Conservation (phyloP, 257 asterid genomes). For the Nicotiana paniculata region DNA sequence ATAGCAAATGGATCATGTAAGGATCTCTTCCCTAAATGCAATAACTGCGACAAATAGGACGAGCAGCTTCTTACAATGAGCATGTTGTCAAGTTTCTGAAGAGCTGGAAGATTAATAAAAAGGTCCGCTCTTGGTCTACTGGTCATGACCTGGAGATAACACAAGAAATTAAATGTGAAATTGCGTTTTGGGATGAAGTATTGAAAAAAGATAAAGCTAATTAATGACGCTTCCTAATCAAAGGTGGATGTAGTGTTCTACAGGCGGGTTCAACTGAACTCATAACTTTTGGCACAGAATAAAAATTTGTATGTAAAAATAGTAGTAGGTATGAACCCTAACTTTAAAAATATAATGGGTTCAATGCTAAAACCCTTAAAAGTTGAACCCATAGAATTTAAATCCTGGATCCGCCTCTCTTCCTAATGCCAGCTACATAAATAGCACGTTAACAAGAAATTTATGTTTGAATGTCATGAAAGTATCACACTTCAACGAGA, state of each 20-base stretch:
- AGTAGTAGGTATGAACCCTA: too few relatives aligned
- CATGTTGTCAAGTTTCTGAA: slow-evolving; percentile 84
- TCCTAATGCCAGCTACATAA: neutral
- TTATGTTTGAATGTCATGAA: neutral
- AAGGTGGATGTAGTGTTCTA: too few relatives aligned
- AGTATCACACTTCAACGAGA: neutral
- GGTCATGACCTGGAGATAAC: slow-evolving; percentile 62
- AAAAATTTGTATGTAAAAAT: too few relatives aligned
- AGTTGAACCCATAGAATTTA: too few relatives aligned
- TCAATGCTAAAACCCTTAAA: too few relatives aligned
- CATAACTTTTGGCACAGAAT: too few relatives aligned
- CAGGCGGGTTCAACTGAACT: too few relatives aligned
- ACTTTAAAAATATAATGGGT: too few relatives aligned
- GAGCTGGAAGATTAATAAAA: slow-evolving; percentile 81
- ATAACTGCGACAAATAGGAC: neutral
- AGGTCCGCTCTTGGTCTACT: slow-evolving; percentile 73
- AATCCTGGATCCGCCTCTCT: neutral
- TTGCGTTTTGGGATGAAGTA: neutral
- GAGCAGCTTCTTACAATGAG: slow-evolving; percentile 58
- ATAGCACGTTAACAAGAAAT: neutral
- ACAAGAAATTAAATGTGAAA: neutral
- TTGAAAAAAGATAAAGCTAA: neutral
- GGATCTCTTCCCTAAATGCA: neutral
- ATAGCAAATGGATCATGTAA: neutral
- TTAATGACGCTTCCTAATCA: neutral